phyloP scores from a whole-genome alignment of 1,139 yeast genomes.

The Suhomyces anneliseae region DNA sequence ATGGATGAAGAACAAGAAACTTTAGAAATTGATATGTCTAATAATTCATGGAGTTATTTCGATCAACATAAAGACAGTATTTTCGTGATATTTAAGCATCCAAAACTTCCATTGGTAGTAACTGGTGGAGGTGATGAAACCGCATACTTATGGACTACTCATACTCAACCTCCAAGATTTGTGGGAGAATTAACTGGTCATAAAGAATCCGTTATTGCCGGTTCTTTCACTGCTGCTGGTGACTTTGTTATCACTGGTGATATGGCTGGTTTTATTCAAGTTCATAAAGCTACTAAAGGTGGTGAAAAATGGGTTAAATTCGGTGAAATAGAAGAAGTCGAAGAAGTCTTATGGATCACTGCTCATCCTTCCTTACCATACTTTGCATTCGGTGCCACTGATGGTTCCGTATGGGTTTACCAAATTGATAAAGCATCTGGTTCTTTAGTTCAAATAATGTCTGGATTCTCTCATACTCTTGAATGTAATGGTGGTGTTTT shows the following conservation, averaged over 20 bases:
- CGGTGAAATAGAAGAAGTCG: constrained; percentile 80
- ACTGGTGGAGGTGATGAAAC: constrained; percentile 91
- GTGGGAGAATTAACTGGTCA: constrained; percentile 77
- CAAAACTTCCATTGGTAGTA: constrained; percentile 72
- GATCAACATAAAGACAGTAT: constrained; percentile 86
- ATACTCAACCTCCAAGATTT: constrained; percentile 75
- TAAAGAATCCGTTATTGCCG: constrained; percentile 83
- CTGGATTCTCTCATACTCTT: constrained; percentile 75
- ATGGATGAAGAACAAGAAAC: constrained; percentile 27
- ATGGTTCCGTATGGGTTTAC: constrained; percentile 95
- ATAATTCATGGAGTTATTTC: constrained; percentile 86
- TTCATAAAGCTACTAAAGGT: constrained; percentile 67
- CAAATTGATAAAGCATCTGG: constrained; percentile 59
- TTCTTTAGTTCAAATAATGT: constrained; percentile 67
- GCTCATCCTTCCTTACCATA: constrained; percentile 70
- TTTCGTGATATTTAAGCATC: constrained; percentile 76
- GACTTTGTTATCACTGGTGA: constrained; percentile 82
- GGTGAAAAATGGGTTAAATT: constrained; percentile 81
- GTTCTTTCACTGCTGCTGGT: constrained; percentile 84
- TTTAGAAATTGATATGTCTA: constrained; percentile 66
- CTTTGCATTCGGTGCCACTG: constrained; percentile 92
- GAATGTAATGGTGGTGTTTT: constrained; percentile 82
- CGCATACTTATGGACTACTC: constrained; percentile 91
- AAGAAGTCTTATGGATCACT: constrained; percentile 71
- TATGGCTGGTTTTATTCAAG: constrained; percentile 84